Evolutionary conservation across 1,284 basidiomycete genomes (phyloP).

Genomic region (Filobasidium uniguttulatum): DNA sequence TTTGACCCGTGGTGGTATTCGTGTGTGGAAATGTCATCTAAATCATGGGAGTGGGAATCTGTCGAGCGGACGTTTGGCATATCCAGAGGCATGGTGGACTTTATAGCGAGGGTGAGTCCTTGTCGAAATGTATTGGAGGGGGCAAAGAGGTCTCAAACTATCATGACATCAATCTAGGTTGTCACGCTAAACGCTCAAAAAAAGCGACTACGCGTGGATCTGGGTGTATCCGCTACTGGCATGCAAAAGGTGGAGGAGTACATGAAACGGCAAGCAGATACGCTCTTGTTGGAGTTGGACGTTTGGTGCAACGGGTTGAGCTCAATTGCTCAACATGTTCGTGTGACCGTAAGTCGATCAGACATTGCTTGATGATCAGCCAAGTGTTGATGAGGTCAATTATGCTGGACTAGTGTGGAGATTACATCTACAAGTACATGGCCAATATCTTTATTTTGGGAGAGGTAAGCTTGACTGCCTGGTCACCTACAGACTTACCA

Average conservation of each 20-base stretch:
- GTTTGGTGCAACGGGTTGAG: conserved; percentile 26
- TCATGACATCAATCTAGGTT: conserved; percentile 15
- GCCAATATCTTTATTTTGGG: conserved; percentile 20
- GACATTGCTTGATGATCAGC: background rate
- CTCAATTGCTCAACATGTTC: conserved; percentile 20
- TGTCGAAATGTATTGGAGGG: background rate
- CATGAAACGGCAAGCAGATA: conserved; percentile 6
- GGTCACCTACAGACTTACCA: conserved; percentile 18
- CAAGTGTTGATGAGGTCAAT: background rate
- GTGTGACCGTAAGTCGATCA: conserved; percentile 25
- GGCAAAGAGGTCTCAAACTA: background rate
- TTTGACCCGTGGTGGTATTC: conserved; percentile 29
- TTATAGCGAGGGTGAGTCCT: conserved; percentile 23
- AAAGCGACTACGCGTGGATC: conserved; percentile 17
- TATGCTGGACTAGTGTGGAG: conserved; percentile 19
- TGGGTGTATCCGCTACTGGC: conserved; percentile 15
- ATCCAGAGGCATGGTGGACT: conserved; percentile 24
- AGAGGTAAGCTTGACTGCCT: conserved; percentile 20
- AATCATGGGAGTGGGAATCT: conserved; percentile 27
- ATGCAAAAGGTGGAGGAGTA: conserved; percentile 18
- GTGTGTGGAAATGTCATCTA: conserved; percentile 23
- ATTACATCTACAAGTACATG: conserved; percentile 28
- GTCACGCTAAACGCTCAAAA: conserved; percentile 20
- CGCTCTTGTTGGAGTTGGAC: conserved; percentile 16
- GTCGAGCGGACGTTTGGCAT: conserved; percentile 25